phyloP scores from a whole-genome alignment of 805 yeast species.

The Barnettozyma salicaria region DNA sequence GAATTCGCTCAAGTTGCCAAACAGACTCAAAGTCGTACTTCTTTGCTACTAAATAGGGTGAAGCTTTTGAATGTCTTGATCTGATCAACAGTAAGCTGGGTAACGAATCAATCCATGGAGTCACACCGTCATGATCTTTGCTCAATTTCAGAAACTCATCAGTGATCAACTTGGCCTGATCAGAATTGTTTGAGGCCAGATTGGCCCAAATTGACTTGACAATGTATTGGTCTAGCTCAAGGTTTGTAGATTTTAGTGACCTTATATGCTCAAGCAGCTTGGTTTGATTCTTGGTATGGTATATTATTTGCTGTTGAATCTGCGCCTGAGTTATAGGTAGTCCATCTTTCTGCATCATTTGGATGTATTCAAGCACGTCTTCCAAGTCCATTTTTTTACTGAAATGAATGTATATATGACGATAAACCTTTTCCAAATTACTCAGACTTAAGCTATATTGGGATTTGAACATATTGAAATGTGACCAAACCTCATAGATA shows the following conservation, averaged over 20 bases:
- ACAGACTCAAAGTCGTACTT: not conserved
- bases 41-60: not conserved
- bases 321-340: slow-evolving; percentile 1
- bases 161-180: slow-evolving; percentile 1
- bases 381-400: slow-evolving; percentile 9
- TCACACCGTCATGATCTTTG: not conserved
- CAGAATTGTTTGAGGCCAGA: slow-evolving; percentile 2
- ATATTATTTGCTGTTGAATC: slow-evolving; percentile 7
- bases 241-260: not conserved
- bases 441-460: too few species aligned
- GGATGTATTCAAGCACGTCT: slow-evolving; percentile 10
- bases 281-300: not conserved
- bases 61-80: not conserved
- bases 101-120: slow-evolving; percentile 8
- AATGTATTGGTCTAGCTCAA: slow-evolving; percentile 4
- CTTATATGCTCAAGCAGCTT: not conserved
- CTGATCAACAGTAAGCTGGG: slow-evolving; percentile 2
- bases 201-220: slow-evolving; percentile 9
- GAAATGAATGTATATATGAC: slow-evolving; percentile 8
- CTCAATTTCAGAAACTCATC: slow-evolving; percentile 1
- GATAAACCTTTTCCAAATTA: slow-evolving; percentile 9
- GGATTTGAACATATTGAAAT: slow-evolving; percentile 5
- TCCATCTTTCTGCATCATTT: slow-evolving; percentile 11
- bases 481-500: slow-evolving; percentile 9
- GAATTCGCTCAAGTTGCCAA: slow-evolving; percentile 7